Evolutionary conservation across 306 rosid genomes (phyloP).

Genomic region (Dalbergia oliveri): DNA sequence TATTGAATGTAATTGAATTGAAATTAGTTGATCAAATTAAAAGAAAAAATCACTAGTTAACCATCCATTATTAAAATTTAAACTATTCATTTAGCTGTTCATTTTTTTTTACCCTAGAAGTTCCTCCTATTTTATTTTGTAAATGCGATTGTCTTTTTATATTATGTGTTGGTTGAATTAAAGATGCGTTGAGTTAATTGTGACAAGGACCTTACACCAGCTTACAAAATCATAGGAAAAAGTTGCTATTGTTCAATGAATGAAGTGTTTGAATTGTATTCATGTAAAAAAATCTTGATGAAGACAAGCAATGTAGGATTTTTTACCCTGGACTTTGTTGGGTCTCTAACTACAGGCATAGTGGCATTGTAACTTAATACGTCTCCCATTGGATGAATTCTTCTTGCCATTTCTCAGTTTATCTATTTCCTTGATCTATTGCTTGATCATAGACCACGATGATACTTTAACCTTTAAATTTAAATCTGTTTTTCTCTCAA

Average conservation of each 20-base stretch:
- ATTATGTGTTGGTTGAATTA: background rate
- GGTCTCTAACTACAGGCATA: background rate
- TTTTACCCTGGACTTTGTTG: background rate
- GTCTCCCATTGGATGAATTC: background rate
- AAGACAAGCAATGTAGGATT: slow-evolving; percentile 23
- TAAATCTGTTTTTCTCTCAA: too few species aligned
- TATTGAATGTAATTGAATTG: background rate
- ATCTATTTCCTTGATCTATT: too few species aligned
- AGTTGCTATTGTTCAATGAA: background rate
- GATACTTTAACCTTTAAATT: too few species aligned
- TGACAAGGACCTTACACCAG: slow-evolving; percentile 1
- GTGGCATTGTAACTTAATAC: slow-evolving; percentile 37
- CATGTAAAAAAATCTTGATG: too few species aligned
- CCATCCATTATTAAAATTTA: background rate
- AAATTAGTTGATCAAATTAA: background rate
- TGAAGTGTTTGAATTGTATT: background rate
- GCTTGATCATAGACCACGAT: too few species aligned
- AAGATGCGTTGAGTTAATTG: background rate
- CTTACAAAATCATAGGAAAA: slow-evolving; percentile 1
- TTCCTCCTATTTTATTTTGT: too few species aligned
- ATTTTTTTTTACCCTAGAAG: too few species aligned
- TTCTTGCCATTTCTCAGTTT: background rate
- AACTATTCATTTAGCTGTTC: too few species aligned
- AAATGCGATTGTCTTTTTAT: too few species aligned
- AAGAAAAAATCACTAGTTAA: too few species aligned